These are phyloP conservation scores for Mucor circinelloides DNA, from an alignment of 371 early-diverging fungal genomes.

Conservation along the genomic window DNA sequence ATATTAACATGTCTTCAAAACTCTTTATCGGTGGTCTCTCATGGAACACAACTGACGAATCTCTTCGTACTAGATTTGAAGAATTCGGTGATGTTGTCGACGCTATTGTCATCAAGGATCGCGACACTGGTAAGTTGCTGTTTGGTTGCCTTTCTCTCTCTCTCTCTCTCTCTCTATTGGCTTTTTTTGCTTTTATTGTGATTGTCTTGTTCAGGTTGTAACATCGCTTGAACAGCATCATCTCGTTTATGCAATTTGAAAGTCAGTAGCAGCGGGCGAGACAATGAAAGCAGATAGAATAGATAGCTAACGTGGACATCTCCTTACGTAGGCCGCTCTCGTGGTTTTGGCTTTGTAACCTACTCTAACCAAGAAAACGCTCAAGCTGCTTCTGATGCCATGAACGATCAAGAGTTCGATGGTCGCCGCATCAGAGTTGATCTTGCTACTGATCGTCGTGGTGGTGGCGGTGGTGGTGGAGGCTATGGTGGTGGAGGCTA, in stretches of 20 bases:
- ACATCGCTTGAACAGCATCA: too few relatives aligned
- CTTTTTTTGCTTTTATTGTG: too few relatives aligned
- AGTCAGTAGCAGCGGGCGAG: too few relatives aligned
- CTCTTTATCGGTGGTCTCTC: slow-evolving; percentile 73
- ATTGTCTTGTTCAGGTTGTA: neutral
- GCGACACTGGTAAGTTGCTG: slow-evolving; percentile 8
- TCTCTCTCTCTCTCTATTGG: too few relatives aligned
- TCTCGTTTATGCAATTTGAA: too few relatives aligned
- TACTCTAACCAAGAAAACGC: neutral
- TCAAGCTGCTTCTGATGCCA: neutral
- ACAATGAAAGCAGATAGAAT: neutral
- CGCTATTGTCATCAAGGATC: neutral
- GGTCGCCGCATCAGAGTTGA: slow-evolving; percentile 16
- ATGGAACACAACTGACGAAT: slow-evolving; percentile 39
- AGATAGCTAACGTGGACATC: neutral
- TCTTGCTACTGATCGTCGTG: neutral
- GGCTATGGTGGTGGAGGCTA: neutral
- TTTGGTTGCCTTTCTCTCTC: too few relatives aligned
- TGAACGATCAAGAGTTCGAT: neutral
- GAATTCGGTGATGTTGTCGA: neutral
- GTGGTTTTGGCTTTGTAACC: slow-evolving; percentile 3
- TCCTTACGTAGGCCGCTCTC: neutral
- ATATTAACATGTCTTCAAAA: slow-evolving; percentile 28
- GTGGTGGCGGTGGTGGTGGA: neutral
- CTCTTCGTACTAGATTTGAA: neutral